phyloP scores from a whole-genome alignment of 2,329 filamentous ascomycete genomes.

The Sporothrix brasiliensis region DNA sequence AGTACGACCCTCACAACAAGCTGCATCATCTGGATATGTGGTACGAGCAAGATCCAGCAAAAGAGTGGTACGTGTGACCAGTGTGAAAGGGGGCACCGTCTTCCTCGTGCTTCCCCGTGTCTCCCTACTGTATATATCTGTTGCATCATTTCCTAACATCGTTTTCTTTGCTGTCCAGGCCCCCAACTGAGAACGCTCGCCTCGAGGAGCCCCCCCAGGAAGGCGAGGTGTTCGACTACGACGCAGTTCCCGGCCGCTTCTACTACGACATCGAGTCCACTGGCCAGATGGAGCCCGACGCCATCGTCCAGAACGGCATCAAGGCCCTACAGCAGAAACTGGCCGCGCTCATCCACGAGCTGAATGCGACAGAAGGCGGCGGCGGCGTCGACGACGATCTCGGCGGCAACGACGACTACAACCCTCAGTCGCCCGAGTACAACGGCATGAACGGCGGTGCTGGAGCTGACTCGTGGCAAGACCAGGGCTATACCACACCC shows the following conservation, averaged over 20 bases:
- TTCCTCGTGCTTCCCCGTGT: too few relatives aligned
- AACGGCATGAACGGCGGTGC: slow-evolving; percentile 56
- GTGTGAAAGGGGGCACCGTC: too few relatives aligned
- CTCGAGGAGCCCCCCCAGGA: slow-evolving; percentile 80
- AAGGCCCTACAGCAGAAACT: slow-evolving; percentile 88
- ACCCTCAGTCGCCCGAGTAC: slow-evolving; percentile 68
- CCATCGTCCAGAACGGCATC: slow-evolving; percentile 86
- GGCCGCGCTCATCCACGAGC: slow-evolving; percentile 65
- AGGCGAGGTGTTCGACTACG: slow-evolving; percentile 87
- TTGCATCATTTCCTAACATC: background rate
- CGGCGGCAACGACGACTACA: slow-evolving; percentile 50
- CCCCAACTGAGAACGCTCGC: slow-evolving; percentile 75
- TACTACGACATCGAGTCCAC: slow-evolving; percentile 93
- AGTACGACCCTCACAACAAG: slow-evolving; percentile 98
- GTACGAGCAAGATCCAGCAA: slow-evolving; percentile 82
- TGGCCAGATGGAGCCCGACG: slow-evolving; percentile 85
- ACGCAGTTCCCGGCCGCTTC: slow-evolving; percentile 80
- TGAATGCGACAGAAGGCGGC: slow-evolving; percentile 51
- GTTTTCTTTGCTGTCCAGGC: slow-evolving; percentile 54
- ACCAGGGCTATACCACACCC: slow-evolving; percentile 70
- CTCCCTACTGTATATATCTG: background rate
- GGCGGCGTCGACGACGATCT: slow-evolving; percentile 50
- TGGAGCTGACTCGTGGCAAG: slow-evolving; percentile 52
- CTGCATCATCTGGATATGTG: slow-evolving; percentile 89
- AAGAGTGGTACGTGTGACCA: slow-evolving; percentile 74